phyloP scores from a whole-genome alignment of 176 grass and related monocot species.

The Oryza meridionalis region DNA sequence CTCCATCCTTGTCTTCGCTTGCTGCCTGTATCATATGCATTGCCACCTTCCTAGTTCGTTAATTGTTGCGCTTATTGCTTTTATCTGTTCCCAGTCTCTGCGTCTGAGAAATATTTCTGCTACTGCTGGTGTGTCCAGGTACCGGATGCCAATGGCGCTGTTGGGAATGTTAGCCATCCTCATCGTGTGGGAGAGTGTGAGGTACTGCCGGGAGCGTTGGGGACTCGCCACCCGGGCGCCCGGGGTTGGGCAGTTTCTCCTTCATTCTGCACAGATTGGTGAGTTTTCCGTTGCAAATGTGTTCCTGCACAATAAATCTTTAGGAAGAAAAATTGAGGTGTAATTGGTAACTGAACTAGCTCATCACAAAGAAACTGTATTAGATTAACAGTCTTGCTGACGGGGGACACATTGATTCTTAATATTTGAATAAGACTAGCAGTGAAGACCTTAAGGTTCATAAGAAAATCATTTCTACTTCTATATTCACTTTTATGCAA shows the following conservation, averaged over 20 bases:
- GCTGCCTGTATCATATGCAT: constrained; percentile 60
- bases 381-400: not conserved
- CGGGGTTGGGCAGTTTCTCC: constrained; percentile 50
- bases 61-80: not conserved
- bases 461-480: constrained; percentile 11
- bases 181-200: constrained; percentile 68
- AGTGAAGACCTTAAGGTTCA: not conserved
- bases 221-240: constrained; percentile 49
- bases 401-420: too few relatives aligned
- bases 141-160: constrained; percentile 79
- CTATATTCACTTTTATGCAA: not conserved
- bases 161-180: constrained; percentile 71
- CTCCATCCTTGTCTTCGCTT: constrained; percentile 72
- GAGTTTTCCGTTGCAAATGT: constrained; percentile 23
- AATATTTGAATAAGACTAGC: not conserved
- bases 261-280: constrained; percentile 58
- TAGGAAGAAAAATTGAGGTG: not conserved
- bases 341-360: not conserved
- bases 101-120: not conserved
- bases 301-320: not conserved
- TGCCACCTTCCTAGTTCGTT: not conserved
- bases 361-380: not conserved
- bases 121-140: constrained; percentile 49
- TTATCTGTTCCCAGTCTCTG: not conserved
- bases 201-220: constrained; percentile 66